Evolutionary conservation across 805 yeast species (phyloP).

Genomic region (Teunomyces atbi): DNA sequence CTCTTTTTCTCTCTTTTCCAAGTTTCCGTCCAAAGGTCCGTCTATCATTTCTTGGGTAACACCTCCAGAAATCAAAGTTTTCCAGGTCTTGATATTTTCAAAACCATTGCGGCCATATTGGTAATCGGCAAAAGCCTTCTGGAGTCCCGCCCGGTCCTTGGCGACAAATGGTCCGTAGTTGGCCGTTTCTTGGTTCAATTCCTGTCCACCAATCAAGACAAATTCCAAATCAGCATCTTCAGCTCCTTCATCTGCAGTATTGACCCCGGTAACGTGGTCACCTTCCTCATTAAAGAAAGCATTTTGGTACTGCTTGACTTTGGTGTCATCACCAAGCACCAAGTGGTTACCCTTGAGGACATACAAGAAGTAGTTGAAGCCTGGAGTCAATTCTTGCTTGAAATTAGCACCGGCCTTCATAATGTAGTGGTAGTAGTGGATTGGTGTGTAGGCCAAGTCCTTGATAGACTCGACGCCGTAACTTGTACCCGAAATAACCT

Average conservation of each 20-base stretch:
- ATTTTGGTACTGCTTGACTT: conserved; percentile 46
- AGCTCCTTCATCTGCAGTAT: conserved; percentile 37
- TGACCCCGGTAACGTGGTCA: conserved; percentile 27
- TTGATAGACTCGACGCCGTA: conserved; percentile 73
- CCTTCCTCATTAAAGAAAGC: conserved; percentile 73
- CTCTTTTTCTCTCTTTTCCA: conserved; percentile 28
- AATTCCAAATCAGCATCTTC: conserved; percentile 51
- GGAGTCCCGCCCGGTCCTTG: conserved; percentile 60
- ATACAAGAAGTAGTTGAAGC: conserved; percentile 70
- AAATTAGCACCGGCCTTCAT: conserved; percentile 66
- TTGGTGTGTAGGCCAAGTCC: conserved; percentile 80
- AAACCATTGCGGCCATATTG: conserved; percentile 69
- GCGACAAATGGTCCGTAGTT: conserved; percentile 95
- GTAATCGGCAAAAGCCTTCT: conserved; percentile 70
- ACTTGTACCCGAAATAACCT: conserved; percentile 74
- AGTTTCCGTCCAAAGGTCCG: conserved; percentile 34
- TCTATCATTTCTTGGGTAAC: conserved; percentile 43
- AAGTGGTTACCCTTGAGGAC: conserved; percentile 58
- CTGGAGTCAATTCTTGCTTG: conserved; percentile 55
- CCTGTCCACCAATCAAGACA: conserved; percentile 73
- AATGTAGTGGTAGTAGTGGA: conserved; percentile 65
- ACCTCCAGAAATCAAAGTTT: conserved; percentile 43
- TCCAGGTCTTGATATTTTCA: conserved; percentile 64
- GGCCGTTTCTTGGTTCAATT: conserved; percentile 69
- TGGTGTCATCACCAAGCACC: conserved; percentile 42